Evolutionary conservation across 371 early-diverging fungal genomes (phyloP), one percentile per base, ranked within the genome.

Genomic region (Enterocytospora artemiae): DNA sequence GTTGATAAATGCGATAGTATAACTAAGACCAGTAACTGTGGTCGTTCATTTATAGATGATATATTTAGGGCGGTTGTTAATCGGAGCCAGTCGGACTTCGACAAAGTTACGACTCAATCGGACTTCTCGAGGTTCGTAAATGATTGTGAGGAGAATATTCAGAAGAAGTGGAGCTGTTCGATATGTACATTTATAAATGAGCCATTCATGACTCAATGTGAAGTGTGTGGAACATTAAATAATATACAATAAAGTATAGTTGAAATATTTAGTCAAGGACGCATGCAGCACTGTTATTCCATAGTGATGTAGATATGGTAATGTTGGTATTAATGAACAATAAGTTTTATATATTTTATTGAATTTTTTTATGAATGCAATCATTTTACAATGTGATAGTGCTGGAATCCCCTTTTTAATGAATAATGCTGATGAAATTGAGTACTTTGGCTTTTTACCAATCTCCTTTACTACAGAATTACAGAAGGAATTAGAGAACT

Each of bases 141-240:
- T 37, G 50, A 2, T 64, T 74, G 41, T 73, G 71, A 24, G 60
- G 75, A 53, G 72, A 51, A 39, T 44, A 33, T 14, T 51, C 63
- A 27, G 68, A 70, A 12, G 52, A 66, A 9, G 28, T 85, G 89
- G 83, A 79, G 83, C 7, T 94, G 95, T 79, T 80, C 83, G 66
- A 87, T 89, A 71, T 92, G 95, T 76, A 94, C 95, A 9, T 91
- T 85, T 81, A 74, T 79, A 18, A 94, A 94, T 73, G 75, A 81
- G 27, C 74, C 79, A 14, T 72, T 80, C 0, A 70, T 78, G 30
- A 82, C 80, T 55, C 83, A 76, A 54, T 93, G 95, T 78, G 89
- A 89, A 60, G 90, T 94, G 85, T 94, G 95, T 70, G 89, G 87
- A 3, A 79, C 90, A 58, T 90, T 90, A 85, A 85, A 54, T 52